Base-by-base conservation (phyloP, 306 rosid species). In the Vigna nakashimae region DNA sequence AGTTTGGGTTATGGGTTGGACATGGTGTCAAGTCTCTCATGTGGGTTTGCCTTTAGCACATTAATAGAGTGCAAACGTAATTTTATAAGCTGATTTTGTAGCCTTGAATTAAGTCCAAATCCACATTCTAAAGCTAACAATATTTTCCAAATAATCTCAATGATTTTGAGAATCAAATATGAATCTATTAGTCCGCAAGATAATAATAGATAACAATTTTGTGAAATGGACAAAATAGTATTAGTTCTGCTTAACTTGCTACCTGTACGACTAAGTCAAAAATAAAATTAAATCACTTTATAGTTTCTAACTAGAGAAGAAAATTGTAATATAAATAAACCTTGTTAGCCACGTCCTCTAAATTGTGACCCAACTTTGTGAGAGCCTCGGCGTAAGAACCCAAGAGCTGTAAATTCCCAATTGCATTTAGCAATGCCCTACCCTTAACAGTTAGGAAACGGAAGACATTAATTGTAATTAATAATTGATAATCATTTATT, bases 301-400 rank as follows among this genome's bases (percentile, higher is more conserved):
- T 40, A 18, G 48, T 32, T 59, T 74, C 55, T 36, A 12, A 32
- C 36, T 68, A 42, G 52, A 75, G 57, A 42, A 32, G 62, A 56
- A 45, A 69, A 40, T 2, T 0, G 12, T 68, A 63, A 40, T 36
- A 65, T 73, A 55, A 34, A 36, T 67, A 69, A 67, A 95, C 98
- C 97, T 95, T 87, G 69, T 52, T 77, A 84, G 93, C 98, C 76
- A 95, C 91, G 63, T 88, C 79, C 87, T 95, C 98, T 80, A 95
- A 89, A 66, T 83, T 80, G 81, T 86, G 88, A 59, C 98, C 98
- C 38, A 95, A 85, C 73, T 85, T 88, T 73, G 59, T 86, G 71
- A 92, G 89, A 56, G 96, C 98, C 84, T 92, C 98, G 1, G 90
- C 95, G 81, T 92, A 95, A 71, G 92, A 90, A 51, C 98, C 98